These are phyloP conservation scores for Ganoderma lingzhi DNA, from an alignment of 1,284 basidiomycete species.

Conservation along the genomic window DNA sequence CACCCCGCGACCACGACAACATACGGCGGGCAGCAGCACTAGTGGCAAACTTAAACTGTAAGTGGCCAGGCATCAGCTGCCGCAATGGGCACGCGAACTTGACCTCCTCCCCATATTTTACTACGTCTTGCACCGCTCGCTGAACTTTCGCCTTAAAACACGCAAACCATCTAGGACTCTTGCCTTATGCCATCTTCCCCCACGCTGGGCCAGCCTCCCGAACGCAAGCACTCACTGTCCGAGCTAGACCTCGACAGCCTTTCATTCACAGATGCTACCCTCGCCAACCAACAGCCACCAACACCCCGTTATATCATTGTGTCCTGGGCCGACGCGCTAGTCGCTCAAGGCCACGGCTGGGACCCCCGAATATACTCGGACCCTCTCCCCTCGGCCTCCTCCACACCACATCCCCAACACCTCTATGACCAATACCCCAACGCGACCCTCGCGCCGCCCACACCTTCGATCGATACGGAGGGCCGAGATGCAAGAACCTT, in stretches of 20 bases:
- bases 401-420: neutral
- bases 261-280: neutral
- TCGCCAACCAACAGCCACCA: neutral
- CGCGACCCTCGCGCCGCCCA: neutral
- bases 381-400: neutral
- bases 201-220: neutral
- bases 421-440: neutral
- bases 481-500: no score
- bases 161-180: neutral
- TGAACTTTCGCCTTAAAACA: neutral
- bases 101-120: neutral
- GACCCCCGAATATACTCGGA: slow-evolving; percentile 9
- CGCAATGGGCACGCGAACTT: neutral
- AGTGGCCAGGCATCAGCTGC: neutral
- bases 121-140: neutral
- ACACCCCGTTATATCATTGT: neutral
- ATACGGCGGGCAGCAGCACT: neutral
- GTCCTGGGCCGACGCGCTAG: slow-evolving; percentile 3
- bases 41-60: slow-evolving; percentile 8
- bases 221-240: neutral
- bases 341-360: neutral
- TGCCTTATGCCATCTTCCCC: neutral
- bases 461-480: neutral
- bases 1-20: slow-evolving; percentile 1
- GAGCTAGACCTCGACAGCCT: neutral